Evolutionary conservation across 306 rosid species (phyloP), one percentile per base, ranked within the genome.

Genomic region (Quercus dentata): DNA sequence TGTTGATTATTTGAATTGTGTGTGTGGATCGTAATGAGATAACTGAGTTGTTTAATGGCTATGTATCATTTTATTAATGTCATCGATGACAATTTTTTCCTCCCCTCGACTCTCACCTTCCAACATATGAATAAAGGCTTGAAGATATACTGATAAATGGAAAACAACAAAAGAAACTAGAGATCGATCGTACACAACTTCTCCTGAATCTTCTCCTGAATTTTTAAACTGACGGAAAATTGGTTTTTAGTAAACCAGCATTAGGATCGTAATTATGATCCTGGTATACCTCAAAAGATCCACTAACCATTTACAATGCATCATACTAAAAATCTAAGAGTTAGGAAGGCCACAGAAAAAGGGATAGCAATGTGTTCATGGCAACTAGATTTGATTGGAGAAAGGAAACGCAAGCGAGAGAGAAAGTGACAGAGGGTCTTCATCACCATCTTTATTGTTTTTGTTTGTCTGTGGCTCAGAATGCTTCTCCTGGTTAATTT

Each of bases 361-460:
- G 18, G 28, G 67, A 1, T 19, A 23, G 7, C 18, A 14, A 59
- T 9, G 2, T 59, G 25, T 59, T 59, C 65, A 59, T 23, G 5
- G 33, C 27, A 74, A 33, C 41, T 33, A 61, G 31, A 23, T n/a
- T 57, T 19, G 18, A 38, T 25, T 51, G 35, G 14, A 28, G 12
- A 71, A 23, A 51, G 75, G 54, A 33, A 51, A 13, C 1, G 78
- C 38, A 38, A 74, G 78, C 7, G 78, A 74, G 23, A 74, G 78
- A 20, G 78, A 74, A 13, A 74, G 78, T 9, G 56, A 74, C 21
- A 30, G 18, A 3, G 35, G 38, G 56, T 35, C 18, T 15, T 74
- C 56, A 57, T 58, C 52, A 59, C 17, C 30, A 9, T 33, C 31
- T 15, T 58, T 2, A 58, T 35, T 33, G 10, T 13, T 57, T 27